These are phyloP conservation scores for Colletotrichum sublineola DNA, from an alignment of 2,329 filamentous ascomycete species.

Conservation along the genomic window DNA sequence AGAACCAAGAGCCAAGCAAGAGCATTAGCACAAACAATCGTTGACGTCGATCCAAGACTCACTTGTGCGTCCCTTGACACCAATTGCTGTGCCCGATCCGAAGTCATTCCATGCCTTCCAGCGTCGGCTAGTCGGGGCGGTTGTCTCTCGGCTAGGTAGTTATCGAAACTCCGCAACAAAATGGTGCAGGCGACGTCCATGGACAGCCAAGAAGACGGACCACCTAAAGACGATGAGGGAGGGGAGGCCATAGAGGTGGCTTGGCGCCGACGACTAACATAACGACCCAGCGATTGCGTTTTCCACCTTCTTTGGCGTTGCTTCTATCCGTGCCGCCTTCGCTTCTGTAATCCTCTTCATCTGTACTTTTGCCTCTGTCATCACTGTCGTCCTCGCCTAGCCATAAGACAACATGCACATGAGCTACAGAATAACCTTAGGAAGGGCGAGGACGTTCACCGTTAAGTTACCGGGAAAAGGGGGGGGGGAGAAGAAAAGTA, in stretches of 20 bases:
- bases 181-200: background rate
- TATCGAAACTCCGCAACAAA: background rate
- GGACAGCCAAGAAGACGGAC: background rate
- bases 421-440: background rate
- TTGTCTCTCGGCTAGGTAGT: too few species aligned
- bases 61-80: background rate
- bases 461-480: background rate
- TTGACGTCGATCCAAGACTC: constrained; percentile 5
- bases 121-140: background rate
- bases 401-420: too few species aligned
- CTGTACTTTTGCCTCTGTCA: background rate
- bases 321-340: background rate
- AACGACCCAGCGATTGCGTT: background rate
- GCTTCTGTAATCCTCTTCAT: background rate
- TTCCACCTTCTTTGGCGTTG: background rate
- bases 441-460: background rate
- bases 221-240: background rate
- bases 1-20: background rate
- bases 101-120: background rate
- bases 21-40: background rate
- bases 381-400: too few species aligned
- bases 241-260: background rate
- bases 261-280: background rate
- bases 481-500: too few species aligned
- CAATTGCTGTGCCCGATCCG: background rate